phyloP scores from a whole-genome alignment of 495 filamentous ascomycete genomes.

The Umbilicaria muhlenbergii region DNA sequence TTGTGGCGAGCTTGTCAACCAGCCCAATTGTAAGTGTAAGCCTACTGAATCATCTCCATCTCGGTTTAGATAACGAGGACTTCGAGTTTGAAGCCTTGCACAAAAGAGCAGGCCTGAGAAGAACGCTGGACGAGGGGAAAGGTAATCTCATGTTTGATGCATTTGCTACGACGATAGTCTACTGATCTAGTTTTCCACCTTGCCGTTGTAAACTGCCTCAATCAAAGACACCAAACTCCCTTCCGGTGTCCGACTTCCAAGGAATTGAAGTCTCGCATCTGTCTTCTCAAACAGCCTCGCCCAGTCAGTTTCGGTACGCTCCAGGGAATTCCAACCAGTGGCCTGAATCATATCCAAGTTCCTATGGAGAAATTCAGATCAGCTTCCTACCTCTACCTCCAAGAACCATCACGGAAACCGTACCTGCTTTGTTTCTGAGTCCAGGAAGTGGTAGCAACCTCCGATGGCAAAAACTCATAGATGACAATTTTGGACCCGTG shows the following conservation, averaged over 20 bases:
- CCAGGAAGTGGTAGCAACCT: constrained; percentile 7
- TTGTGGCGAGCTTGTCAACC: no score
- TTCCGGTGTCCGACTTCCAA: constrained; percentile 5
- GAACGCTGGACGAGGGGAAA: neutral
- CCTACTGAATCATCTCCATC: constrained; percentile 12
- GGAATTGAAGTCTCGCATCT: constrained; percentile 16
- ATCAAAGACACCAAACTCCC: constrained; percentile 12
- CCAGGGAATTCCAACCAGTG: constrained; percentile 19
- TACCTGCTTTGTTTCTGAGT: constrained; percentile 8
- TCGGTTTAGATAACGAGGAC: neutral
- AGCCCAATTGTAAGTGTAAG: no score
- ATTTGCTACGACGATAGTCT: neutral
- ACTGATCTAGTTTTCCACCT: neutral
- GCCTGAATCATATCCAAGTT: constrained; percentile 24
- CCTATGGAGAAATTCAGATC: constrained; percentile 4
- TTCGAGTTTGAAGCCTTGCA: neutral
- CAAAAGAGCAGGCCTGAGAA: neutral
- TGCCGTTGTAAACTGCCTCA: constrained; percentile 10
- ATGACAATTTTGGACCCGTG: constrained; percentile 31
- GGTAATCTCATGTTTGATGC: neutral
- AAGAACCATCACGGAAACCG: neutral
- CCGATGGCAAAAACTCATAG: constrained; percentile 27
- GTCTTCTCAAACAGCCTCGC: constrained; percentile 15
- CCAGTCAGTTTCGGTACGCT: constrained; percentile 19
- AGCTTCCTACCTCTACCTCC: neutral